Conservation (phyloP, 495 filamentous ascomycete genomes). For the Chaetomium tenue region DNA sequence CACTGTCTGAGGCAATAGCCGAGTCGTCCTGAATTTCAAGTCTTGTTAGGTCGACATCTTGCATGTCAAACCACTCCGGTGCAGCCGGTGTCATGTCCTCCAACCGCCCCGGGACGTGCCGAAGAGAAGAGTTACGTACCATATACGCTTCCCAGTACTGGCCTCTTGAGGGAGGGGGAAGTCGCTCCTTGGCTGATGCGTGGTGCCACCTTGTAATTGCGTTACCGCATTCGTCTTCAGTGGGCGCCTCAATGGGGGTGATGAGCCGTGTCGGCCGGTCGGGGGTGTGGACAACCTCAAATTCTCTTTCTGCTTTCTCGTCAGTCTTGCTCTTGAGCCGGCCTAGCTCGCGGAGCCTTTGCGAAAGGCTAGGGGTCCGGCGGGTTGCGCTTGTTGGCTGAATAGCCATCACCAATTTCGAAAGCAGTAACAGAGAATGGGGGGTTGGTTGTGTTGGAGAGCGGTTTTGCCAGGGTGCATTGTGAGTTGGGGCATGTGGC, state of each 20-base stretch:
- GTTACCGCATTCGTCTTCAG: constrained; percentile 32
- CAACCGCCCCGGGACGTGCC: background rate
- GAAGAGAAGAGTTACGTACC: background rate
- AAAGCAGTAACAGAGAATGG: background rate
- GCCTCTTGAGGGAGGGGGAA: background rate
- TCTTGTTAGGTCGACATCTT: background rate
- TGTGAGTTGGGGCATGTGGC: background rate
- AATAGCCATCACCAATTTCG: background rate
- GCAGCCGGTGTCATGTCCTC: background rate
- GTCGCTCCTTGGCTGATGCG: background rate
- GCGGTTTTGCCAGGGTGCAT: background rate
- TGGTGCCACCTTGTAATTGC: constrained; percentile 31
- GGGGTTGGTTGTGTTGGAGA: background rate
- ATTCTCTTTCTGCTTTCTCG: constrained; percentile 21
- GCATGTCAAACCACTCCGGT: background rate
- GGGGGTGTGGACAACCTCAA: constrained; percentile 33
- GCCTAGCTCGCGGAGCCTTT: constrained; percentile 29
- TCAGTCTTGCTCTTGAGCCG: constrained; percentile 11
- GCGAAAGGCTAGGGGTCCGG: constrained; percentile 16
- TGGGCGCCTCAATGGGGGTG: constrained; percentile 25
- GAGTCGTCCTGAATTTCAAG: background rate
- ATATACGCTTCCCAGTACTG: background rate
- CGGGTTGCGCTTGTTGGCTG: background rate
- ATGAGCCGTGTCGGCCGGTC: constrained; percentile 26
- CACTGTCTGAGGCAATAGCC: background rate